Percentiles rank a stretch among this genome's conserved stretches.
Conservation (phyloP, 352 stramenopile species). For the Globisporangium okanoganense region DNA sequence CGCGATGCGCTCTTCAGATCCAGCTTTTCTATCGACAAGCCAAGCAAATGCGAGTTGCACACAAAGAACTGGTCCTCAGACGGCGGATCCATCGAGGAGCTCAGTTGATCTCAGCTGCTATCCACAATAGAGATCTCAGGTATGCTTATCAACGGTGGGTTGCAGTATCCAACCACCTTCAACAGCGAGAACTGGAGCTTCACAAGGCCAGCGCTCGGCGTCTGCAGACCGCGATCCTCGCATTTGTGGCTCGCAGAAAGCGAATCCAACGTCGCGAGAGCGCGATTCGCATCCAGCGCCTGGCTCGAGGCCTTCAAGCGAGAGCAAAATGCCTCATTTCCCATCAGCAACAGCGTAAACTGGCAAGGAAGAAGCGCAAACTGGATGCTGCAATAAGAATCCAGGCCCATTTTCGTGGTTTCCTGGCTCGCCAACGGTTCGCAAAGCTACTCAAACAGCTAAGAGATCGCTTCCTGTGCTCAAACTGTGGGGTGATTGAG, state of each 20-base stretch:
- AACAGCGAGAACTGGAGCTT: background rate
- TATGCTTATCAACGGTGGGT: background rate
- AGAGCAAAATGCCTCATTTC: background rate
- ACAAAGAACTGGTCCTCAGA: background rate
- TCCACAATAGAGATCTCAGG: background rate
- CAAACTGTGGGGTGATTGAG: slow-evolving; percentile 57
- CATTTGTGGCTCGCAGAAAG: background rate
- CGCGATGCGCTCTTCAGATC: background rate
- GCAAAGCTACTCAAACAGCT: slow-evolving; percentile 23
- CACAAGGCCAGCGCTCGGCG: background rate
- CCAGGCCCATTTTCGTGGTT: slow-evolving; percentile 25
- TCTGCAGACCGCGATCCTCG: slow-evolving; percentile 18
- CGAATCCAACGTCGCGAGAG: background rate
- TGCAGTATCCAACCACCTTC: background rate
- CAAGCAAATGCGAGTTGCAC: background rate
- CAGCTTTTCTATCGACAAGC: background rate
- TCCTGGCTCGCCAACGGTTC: slow-evolving; percentile 20
- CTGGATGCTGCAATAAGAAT: slow-evolving; percentile 19
- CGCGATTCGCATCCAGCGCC: slow-evolving; percentile 15
- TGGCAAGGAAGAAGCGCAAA: background rate
- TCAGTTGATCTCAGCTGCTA: background rate
- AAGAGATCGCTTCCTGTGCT: slow-evolving; percentile 46
- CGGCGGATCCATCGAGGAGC: background rate
- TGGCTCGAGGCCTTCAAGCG: slow-evolving; percentile 7
- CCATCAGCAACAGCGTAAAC: background rate